Conservation (phyloP, 2,329 filamentous ascomycete species). For the Paraphaeosphaeria sporulosa region DNA sequence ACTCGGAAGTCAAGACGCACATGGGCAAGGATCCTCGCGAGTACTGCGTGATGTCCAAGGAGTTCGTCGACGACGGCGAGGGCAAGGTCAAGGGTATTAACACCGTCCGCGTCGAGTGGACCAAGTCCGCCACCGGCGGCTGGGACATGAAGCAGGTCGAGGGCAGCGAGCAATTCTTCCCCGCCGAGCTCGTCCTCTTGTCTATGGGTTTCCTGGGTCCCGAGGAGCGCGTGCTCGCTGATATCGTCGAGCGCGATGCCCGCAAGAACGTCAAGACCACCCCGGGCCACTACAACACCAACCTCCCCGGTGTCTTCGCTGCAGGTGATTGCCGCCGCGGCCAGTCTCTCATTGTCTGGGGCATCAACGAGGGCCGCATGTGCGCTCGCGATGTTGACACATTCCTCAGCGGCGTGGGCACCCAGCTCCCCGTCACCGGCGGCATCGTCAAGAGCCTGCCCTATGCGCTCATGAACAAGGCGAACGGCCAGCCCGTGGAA, state of each 20-base stretch:
- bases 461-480: conserved; percentile 68
- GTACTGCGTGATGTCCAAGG: conserved; percentile 98
- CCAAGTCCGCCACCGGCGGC: conserved; percentile 83
- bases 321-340: conserved; percentile 95
- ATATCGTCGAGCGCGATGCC: conserved; percentile 88
- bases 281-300: conserved; percentile 86
- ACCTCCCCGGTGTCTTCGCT: conserved; percentile 86
- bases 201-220: conserved; percentile 98
- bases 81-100: conserved; percentile 96
- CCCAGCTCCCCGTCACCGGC: conserved; percentile 85
- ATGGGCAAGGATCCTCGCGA: conserved; percentile 96
- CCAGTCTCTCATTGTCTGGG: conserved; percentile 96
- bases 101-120: conserved; percentile 95
- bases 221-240: conserved; percentile 84
- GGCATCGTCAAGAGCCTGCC: conserved; percentile 89
- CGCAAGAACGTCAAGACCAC: conserved; percentile 97
- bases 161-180: conserved; percentile 94
- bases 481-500: conserved; percentile 41
- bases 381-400: conserved; percentile 90
- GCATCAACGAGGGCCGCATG: conserved; percentile 96
- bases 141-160: conserved; percentile 99
- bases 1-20: conserved; percentile 94
- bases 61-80: conserved; percentile 87
- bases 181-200: conserved; percentile 89
- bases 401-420: conserved; percentile 78